Evolutionary conservation across 1,284 basidiomycete genomes (phyloP).

Genomic region (Malassezia nana): DNA sequence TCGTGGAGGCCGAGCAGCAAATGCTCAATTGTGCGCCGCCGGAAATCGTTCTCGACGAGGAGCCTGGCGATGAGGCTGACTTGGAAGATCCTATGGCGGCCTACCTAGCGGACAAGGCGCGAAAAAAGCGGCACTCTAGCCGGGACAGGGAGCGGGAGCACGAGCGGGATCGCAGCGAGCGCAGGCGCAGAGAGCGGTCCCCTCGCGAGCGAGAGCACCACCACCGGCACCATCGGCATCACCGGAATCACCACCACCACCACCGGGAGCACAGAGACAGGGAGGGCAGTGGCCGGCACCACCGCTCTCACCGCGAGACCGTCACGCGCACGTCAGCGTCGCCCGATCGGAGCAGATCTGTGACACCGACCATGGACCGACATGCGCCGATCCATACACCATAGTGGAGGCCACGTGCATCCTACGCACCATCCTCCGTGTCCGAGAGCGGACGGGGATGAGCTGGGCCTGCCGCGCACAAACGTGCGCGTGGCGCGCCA

Average conservation of each 20-base stretch:
- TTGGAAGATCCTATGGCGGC: conserved; percentile 96
- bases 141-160: not conserved
- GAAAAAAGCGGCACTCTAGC: not conserved
- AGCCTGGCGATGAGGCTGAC: conserved; percentile 55
- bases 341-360: not conserved
- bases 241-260: not conserved
- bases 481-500: not conserved
- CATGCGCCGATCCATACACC: not conserved
- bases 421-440: not conserved
- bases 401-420: conserved; percentile 8
- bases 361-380: conserved; percentile 6
- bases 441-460: not conserved
- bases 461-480: not conserved
- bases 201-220: not conserved
- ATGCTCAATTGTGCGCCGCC: conserved; percentile 38
- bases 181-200: not conserved
- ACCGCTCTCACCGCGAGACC: not conserved
- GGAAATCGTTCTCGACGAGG: conserved; percentile 8
- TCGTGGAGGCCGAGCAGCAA: conserved; percentile 62
- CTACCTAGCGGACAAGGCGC: conserved; percentile 52
- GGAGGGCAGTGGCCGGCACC: not conserved
- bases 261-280: not conserved
- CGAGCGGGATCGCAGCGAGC: not conserved
- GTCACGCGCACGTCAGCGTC: not conserved
- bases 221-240: no score